Evolutionary conservation across 352 stramenopile species (phyloP).

Genomic region (Phytophthora meadii): DNA sequence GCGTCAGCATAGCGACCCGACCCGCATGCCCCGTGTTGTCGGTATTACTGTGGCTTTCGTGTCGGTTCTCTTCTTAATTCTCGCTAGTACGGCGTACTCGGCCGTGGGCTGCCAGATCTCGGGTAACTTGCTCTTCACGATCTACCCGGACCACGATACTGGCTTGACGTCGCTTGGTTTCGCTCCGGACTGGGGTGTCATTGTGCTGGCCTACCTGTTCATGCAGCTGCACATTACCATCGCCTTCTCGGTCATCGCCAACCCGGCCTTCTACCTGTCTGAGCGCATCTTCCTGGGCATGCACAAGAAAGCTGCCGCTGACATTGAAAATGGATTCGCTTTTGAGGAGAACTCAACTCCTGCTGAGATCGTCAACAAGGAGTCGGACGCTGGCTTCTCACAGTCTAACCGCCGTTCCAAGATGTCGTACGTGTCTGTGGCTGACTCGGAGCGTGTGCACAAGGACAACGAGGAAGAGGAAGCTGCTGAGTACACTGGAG

Average conservation of each 20-base stretch:
- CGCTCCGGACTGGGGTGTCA: constrained; percentile 42
- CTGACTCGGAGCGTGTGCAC: constrained; percentile 46
- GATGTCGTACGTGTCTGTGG: constrained; percentile 55
- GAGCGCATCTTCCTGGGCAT: constrained; percentile 58
- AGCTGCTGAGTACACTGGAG: constrained; percentile 38
- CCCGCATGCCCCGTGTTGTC: constrained; percentile 70
- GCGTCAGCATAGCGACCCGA: constrained; percentile 64
- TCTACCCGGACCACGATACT: constrained; percentile 49
- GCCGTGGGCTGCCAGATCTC: constrained; percentile 71
- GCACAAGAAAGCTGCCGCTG: constrained; percentile 43
- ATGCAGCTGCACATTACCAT: constrained; percentile 69
- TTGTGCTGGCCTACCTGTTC: constrained; percentile 61
- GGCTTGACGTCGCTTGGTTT: constrained; percentile 50
- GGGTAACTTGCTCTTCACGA: constrained; percentile 73
- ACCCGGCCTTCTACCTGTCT: constrained; percentile 52
- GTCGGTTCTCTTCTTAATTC: constrained; percentile 57
- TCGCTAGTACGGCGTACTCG: constrained; percentile 57
- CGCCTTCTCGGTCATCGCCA: constrained; percentile 52
- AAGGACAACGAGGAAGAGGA: constrained; percentile 40
- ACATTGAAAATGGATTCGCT: constrained; percentile 36
- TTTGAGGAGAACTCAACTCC: constrained; percentile 25
- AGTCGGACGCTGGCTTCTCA: constrained; percentile 23
- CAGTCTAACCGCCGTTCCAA: constrained; percentile 38
- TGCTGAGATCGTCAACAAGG: constrained; percentile 12
- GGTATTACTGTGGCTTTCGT: constrained; percentile 59